Percentiles rank a stretch among this genome's conserved stretches.
These are phyloP conservation scores for Thermothielavioides terrestris DNA, from an alignment of 495 filamentous ascomycete species.

Conservation along the genomic window DNA sequence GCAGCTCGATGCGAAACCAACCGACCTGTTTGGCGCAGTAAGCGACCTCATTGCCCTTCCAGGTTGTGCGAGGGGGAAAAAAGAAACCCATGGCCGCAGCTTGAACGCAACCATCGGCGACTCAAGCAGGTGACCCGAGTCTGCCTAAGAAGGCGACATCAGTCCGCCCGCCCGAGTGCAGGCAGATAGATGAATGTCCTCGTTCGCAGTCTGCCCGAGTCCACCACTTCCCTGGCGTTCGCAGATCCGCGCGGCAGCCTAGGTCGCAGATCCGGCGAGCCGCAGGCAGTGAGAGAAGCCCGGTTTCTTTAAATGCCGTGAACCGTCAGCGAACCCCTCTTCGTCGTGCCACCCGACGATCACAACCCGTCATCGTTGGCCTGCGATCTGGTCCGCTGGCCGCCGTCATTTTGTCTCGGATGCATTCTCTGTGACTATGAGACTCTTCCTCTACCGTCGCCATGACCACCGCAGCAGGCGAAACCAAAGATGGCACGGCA, in stretches of 20 bases:
- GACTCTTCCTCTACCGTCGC: background rate
- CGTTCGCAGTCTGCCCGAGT: background rate
- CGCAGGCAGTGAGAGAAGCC: background rate
- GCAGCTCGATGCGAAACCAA: constrained; percentile 1
- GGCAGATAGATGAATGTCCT: too few relatives aligned
- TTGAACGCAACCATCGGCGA: background rate
- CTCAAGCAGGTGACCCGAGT: background rate
- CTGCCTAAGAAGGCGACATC: constrained; percentile 9
- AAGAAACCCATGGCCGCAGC: background rate
- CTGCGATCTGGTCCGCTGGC: constrained; percentile 5
- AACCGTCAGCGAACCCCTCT: constrained; percentile 4
- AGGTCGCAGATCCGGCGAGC: background rate
- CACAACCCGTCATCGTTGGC: background rate
- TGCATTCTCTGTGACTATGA: constrained; percentile 3
- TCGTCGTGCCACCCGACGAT: constrained; percentile 2
- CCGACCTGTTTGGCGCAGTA: background rate
- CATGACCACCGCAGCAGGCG: constrained; percentile 18
- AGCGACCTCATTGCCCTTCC: constrained; percentile 6
- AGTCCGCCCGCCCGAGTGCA: too few relatives aligned
- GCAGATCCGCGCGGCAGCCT: constrained; percentile 5
- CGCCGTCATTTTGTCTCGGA: background rate
- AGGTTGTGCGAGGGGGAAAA: background rate
- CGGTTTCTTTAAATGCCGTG: constrained; percentile 1
- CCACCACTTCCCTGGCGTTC: too few relatives aligned
- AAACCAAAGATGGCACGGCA: constrained; percentile 22